phyloP scores from a whole-genome alignment of 192 early-diverging fungal genomes.

The Gaertneriomyces sp. region DNA sequence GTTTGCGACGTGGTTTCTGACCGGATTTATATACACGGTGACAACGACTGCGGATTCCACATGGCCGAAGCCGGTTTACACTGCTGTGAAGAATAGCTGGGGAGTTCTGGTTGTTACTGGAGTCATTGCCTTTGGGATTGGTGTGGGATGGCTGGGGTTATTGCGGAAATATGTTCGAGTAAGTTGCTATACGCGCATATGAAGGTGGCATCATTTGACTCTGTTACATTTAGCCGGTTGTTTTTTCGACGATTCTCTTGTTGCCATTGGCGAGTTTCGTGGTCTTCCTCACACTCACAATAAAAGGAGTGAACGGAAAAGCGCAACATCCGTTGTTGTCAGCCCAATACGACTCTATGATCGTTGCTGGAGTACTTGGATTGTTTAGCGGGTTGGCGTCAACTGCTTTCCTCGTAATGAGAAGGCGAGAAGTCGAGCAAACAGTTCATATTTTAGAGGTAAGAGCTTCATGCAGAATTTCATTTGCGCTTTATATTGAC shows the following conservation, averaged over 20 bases:
- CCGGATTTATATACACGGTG: background rate
- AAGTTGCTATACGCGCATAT: background rate
- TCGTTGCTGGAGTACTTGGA: conserved; percentile 17
- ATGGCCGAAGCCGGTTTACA: conserved; percentile 13
- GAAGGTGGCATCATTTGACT: background rate
- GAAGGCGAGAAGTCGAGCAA: conserved; percentile 34
- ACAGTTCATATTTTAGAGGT: conserved; percentile 38
- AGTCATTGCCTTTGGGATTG: conserved; percentile 5
- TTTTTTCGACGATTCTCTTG: conserved; percentile 26
- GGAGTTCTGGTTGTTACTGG: conserved; percentile 4
- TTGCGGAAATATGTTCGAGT: conserved; percentile 20
- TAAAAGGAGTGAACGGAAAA: conserved; percentile 34
- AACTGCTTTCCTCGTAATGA: conserved; percentile 17
- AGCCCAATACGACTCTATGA: conserved; percentile 39
- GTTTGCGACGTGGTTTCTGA: background rate
- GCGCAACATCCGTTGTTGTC: conserved; percentile 34
- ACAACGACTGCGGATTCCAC: conserved; percentile 9
- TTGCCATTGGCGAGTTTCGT: conserved; percentile 32
- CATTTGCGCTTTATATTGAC: background rate
- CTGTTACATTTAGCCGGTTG: conserved; percentile 21
- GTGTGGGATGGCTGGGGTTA: conserved; percentile 11
- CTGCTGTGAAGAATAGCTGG: conserved; percentile 9
- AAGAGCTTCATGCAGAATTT: background rate
- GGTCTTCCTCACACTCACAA: conserved; percentile 28
- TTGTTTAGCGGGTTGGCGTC: conserved; percentile 32